phyloP scores from a whole-genome alignment of 2,329 filamentous ascomycete species.

The Cordyceps farinosa region DNA sequence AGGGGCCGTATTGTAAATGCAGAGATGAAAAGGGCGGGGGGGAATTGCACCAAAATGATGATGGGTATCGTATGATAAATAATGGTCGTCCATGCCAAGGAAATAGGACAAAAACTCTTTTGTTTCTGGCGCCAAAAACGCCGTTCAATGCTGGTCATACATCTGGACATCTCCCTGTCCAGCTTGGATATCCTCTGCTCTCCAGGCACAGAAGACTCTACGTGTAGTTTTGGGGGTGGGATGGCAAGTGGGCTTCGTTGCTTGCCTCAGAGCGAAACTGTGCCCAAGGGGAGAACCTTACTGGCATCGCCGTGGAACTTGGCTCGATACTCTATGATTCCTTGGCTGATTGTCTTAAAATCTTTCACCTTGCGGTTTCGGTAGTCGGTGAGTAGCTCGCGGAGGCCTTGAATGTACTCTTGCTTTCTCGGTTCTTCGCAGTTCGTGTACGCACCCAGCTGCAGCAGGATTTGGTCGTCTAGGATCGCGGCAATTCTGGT shows the following conservation, averaged over 20 bases:
- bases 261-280: constrained; percentile 36
- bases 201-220: not conserved
- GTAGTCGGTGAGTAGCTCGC: constrained; percentile 57
- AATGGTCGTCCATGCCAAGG: constrained; percentile 3
- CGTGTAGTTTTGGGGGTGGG: not conserved
- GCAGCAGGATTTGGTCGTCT: constrained; percentile 72
- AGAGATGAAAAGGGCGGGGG: not conserved
- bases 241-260: not conserved
- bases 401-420: constrained; percentile 60
- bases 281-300: constrained; percentile 58
- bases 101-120: not conserved
- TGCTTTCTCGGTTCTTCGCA: constrained; percentile 59
- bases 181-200: not conserved
- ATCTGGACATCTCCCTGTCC: not conserved
- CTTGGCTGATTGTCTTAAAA: constrained; percentile 62
- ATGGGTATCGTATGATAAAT: constrained; percentile 6
- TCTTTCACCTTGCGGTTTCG: constrained; percentile 59
- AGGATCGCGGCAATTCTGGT: constrained; percentile 37
- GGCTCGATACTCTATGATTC: constrained; percentile 64
- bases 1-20: no score
- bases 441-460: constrained; percentile 64
- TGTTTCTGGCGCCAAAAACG: not conserved
- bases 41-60: not conserved
- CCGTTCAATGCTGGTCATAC: constrained; percentile 5
- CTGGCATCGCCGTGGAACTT: constrained; percentile 62